Evolutionary conservation across 2,329 filamentous ascomycete genomes (phyloP), one percentile per base, ranked within the genome.

Genomic region (Claviceps capensis): DNA sequence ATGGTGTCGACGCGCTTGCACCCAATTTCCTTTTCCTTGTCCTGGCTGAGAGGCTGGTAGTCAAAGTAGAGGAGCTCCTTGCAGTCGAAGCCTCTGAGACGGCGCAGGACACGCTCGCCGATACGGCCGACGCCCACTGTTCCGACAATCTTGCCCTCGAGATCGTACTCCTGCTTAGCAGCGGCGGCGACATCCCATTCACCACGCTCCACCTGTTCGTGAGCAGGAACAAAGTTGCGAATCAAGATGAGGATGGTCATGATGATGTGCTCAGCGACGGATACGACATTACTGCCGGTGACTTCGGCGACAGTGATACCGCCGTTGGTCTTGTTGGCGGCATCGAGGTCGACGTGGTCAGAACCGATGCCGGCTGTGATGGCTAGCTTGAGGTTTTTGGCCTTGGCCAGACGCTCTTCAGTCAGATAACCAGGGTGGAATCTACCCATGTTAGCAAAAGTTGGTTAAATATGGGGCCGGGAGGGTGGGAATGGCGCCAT

Each of bases 41-140:
- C 89, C 55, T 88, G 66, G 55, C 74, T 78, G 59, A 98, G 79
- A 50, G 91, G 89, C 80, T 98, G 93, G 85, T 98, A 98, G 77
- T 98, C 93, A 70, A 87, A 97, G 86, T 98, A 98, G 58, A 97
- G 82, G 49, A 98, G 82, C 79, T 97, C 91, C 84, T 95, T 95
- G 88, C 93, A 98, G 78, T 95, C 91, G 67, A 98, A 98, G 60
- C 90, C 77, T 83, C 94, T 95, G 64, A 98, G 85, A 60, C 93
- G 84, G 71, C 91, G 86, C 62, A 98, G 82, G 54, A 98, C 93
- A 73, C 93, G 90, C 83, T 97, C 90, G 65, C 93, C 93, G 64
- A 98, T 98, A 69, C 93, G 88, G 69, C 93, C 93, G 57, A 97
- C 90, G 65, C 87, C 93, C 54, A 98, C 93, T 67, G 93, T 98